Conservation (phyloP, 768 basidiomycete genomes). For the Boletus rubescentipes region DNA sequence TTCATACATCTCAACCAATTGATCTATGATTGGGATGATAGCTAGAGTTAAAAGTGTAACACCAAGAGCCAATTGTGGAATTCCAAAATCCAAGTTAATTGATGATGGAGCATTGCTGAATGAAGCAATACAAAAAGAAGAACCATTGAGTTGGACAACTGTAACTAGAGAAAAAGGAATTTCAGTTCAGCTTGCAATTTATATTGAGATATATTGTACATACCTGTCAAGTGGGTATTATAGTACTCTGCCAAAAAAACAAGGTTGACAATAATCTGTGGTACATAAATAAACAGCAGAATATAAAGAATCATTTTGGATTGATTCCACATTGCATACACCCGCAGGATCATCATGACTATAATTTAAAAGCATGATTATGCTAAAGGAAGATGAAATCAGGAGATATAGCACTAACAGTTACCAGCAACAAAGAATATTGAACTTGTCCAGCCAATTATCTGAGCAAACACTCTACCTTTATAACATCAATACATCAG, state of each 20-base stretch:
- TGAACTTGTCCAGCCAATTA: no score
- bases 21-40: background rate
- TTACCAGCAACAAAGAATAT: no score
- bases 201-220: no score
- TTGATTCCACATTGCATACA: conserved; percentile 2
- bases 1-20: conserved; percentile 4
- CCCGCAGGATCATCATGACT: conserved; percentile 1
- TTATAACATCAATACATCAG: no score
- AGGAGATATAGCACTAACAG: no score
- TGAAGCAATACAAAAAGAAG: no score
- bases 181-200: background rate
- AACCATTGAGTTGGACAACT: no score
- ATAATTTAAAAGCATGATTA: no score
- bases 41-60: background rate
- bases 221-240: background rate
- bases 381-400: no score
- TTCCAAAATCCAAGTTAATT: background rate
- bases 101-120: no score
- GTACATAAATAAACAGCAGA: background rate
- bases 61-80: background rate
- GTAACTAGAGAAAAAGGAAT: no score
- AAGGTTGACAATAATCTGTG: background rate
- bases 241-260: background rate
- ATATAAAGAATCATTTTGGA: background rate
- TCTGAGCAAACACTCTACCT: no score